phyloP scores from a whole-genome alignment of 192 early-diverging fungal genomes.

The Coemansia sp. region DNA sequence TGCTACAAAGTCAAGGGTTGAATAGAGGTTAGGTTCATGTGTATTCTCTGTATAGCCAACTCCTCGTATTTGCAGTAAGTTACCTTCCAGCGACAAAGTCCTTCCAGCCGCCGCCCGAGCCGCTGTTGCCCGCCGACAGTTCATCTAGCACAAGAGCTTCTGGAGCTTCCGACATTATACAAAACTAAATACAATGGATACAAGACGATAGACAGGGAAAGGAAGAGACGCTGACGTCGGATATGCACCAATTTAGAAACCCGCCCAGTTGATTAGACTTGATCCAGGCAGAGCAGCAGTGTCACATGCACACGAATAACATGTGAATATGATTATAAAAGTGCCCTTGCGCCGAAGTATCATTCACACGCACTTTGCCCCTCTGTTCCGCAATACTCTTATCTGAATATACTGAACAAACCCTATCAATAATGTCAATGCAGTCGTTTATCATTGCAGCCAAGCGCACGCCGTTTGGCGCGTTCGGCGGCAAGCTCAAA shows the following conservation, averaged over 20 bases:
- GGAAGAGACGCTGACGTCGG: background rate
- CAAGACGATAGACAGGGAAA: background rate
- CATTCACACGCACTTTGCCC: background rate
- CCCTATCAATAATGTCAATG: conserved; percentile 20
- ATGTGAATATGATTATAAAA: background rate
- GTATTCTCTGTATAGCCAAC: background rate
- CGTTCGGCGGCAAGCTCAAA: conserved; percentile 93
- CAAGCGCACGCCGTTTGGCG: conserved; percentile 84
- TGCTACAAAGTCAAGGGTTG: conserved; percentile 22
- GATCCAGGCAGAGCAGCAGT: background rate
- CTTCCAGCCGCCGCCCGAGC: conserved; percentile 40
- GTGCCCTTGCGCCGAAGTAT: background rate
- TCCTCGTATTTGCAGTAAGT: background rate
- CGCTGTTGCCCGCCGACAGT: background rate
- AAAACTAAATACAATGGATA: background rate
- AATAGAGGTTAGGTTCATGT: no score
- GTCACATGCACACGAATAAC: conserved; percentile 3
- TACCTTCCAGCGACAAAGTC: conserved; percentile 68
- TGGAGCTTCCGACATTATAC: conserved; percentile 21
- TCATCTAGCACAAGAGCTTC: conserved; percentile 16
- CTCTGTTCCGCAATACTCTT: no score
- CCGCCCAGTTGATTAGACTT: background rate
- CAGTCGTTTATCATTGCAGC: conserved; percentile 77
- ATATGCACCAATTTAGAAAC: background rate
- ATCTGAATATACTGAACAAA: background rate